These are phyloP conservation scores for Stylosanthes scabra DNA, from an alignment of 331 rosid species.

Conservation along the genomic window DNA sequence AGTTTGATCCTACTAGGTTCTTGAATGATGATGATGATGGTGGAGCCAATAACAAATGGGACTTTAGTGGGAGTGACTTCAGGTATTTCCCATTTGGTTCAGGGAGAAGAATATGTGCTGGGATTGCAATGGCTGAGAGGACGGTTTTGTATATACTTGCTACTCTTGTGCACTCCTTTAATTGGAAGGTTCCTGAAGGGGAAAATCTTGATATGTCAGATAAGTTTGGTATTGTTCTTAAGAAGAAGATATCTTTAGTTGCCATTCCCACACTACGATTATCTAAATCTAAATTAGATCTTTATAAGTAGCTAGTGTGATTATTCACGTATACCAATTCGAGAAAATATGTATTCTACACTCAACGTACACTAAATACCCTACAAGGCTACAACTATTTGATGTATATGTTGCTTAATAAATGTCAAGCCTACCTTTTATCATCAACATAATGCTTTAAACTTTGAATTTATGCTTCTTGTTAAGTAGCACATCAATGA, in stretches of 20 bases:
- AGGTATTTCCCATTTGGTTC: conserved; percentile 84
- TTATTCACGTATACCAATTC: too few relatives aligned
- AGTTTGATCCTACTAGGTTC: conserved; percentile 74
- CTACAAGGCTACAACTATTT: too few relatives aligned
- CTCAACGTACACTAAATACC: too few relatives aligned
- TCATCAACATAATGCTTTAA: too few relatives aligned
- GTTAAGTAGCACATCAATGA: too few relatives aligned
- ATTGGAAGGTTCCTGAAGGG: conserved; percentile 67
- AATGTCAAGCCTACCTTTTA: too few relatives aligned
- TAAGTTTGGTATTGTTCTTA: conserved; percentile 77
- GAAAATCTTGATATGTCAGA: conserved; percentile 51
- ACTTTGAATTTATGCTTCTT: too few relatives aligned
- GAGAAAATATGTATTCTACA: too few relatives aligned
- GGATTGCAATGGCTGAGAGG: conserved; percentile 81
- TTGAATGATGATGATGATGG: too few relatives aligned
- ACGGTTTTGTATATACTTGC: conserved; percentile 66
- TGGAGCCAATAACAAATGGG: conserved; percentile 57
- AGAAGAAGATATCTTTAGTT: conserved; percentile 65
- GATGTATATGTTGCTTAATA: too few relatives aligned
- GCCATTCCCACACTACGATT: conserved; percentile 65
- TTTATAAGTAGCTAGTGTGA: conserved; percentile 46
- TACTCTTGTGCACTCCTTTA: conserved; percentile 68
- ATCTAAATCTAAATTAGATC: conserved; percentile 40
- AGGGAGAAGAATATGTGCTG: conserved; percentile 84
- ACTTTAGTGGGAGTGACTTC: conserved; percentile 71